phyloP scores from a whole-genome alignment of 768 basidiomycete genomes.

The Bullera alba region DNA sequence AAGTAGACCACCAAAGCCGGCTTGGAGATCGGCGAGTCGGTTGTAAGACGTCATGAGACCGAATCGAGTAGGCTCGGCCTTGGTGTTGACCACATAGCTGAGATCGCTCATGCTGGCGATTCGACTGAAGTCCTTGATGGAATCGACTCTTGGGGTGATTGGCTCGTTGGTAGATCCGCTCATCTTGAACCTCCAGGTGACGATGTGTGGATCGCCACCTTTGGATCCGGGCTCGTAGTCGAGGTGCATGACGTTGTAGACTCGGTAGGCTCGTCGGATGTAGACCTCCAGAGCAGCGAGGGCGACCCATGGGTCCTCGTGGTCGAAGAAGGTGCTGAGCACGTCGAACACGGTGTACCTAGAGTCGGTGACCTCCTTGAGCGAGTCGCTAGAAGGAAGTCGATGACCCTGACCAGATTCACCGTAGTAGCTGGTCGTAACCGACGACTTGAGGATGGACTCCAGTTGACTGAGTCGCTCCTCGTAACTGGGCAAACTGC shows the following conservation, averaged over 20 bases:
- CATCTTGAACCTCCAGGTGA: slow-evolving; percentile 94
- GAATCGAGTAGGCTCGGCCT: slow-evolving; percentile 75
- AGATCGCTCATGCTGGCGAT: slow-evolving; percentile 93
- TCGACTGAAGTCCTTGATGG: slow-evolving; percentile 56
- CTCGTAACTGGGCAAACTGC: slow-evolving; percentile 94
- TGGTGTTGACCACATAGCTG: slow-evolving; percentile 78
- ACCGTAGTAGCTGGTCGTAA: slow-evolving; percentile 81
- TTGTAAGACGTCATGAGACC: slow-evolving; percentile 90
- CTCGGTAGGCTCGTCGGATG: slow-evolving; percentile 88
- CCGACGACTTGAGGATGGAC: slow-evolving; percentile 77
- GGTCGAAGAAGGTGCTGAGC: slow-evolving; percentile 88
- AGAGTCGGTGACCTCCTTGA: slow-evolving; percentile 91
- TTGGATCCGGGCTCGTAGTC: slow-evolving; percentile 92
- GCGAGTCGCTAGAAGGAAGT: slow-evolving; percentile 72
- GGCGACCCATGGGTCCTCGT: slow-evolving; percentile 72
- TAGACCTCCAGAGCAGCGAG: slow-evolving; percentile 94
- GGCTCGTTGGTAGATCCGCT: slow-evolving; percentile 61
- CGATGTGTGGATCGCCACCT: slow-evolving; percentile 70
- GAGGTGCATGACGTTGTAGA: slow-evolving; percentile 80
- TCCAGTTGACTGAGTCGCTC: slow-evolving; percentile 93
- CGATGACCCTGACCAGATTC: slow-evolving; percentile 66
- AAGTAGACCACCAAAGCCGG: slow-evolving; percentile 69
- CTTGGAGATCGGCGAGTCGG: slow-evolving; percentile 59
- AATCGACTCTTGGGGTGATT: slow-evolving; percentile 46
- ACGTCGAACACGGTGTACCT: slow-evolving; percentile 96